Evolutionary conservation across 1,284 basidiomycete species (phyloP).

Genomic region (Phlebopus sp.): DNA sequence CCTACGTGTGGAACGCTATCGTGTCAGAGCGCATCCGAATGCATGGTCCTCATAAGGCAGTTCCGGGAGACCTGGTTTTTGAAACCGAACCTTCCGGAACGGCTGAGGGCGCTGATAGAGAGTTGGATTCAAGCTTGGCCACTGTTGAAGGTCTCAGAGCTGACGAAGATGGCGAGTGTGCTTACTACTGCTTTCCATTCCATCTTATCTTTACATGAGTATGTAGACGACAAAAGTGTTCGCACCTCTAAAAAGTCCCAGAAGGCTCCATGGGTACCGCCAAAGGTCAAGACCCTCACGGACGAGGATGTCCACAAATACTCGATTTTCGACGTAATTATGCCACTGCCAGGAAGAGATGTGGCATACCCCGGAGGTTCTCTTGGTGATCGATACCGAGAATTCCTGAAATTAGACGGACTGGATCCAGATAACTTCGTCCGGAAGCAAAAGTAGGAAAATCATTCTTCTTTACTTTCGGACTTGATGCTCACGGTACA

Average conservation of each 20-base stretch:
- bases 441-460: constrained; percentile 79
- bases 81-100: constrained; percentile 39
- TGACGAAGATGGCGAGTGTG: constrained; percentile 43
- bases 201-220: constrained; percentile 9
- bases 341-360: constrained; percentile 93
- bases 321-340: constrained; percentile 90
- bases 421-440: constrained; percentile 86
- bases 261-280: constrained; percentile 57
- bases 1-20: constrained; percentile 97
- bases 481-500: constrained; percentile 5
- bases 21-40: constrained; percentile 87
- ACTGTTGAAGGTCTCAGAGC: constrained; percentile 35
- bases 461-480: not conserved
- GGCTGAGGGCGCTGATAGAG: constrained; percentile 30
- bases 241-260: constrained; percentile 36
- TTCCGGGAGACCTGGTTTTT: constrained; percentile 87
- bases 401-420: constrained; percentile 81
- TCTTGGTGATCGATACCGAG: constrained; percentile 79
- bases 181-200: constrained; percentile 3
- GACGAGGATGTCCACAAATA: constrained; percentile 76
- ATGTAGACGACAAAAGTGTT: constrained; percentile 25
- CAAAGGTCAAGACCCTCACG: constrained; percentile 74
- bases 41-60: constrained; percentile 72
- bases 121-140: constrained; percentile 39
- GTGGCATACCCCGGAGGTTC: constrained; percentile 84